Evolutionary conservation across 306 rosid species (phyloP).

Genomic region (Macrotyloma uniflorum): DNA sequence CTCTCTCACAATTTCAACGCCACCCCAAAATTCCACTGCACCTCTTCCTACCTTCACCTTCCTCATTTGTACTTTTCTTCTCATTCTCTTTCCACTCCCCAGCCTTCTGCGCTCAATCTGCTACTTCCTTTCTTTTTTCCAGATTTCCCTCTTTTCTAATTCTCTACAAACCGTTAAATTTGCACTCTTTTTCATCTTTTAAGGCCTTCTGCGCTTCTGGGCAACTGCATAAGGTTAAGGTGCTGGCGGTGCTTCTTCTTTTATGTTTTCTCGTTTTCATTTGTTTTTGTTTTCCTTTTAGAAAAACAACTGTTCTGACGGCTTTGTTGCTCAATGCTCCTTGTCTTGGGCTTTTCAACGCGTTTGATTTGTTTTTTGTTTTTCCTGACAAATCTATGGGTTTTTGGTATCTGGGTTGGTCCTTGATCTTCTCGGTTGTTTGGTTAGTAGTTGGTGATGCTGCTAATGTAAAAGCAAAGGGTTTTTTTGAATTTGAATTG

Average conservation of each 20-base stretch:
- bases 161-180: slow-evolving; percentile 28
- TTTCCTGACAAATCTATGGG: not conserved
- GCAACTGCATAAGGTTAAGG: slow-evolving; percentile 2
- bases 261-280: not conserved
- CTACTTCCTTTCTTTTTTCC: not conserved
- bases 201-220: slow-evolving; percentile 31
- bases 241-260: not conserved
- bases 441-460: slow-evolving; percentile 28
- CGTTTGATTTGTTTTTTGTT: not conserved
- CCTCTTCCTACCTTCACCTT: slow-evolving; percentile 6
- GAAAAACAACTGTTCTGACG: not conserved
- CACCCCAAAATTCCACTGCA: slow-evolving; percentile 19
- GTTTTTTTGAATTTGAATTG: slow-evolving; percentile 13
- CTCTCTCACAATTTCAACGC: slow-evolving; percentile 15
- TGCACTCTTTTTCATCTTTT: not conserved
- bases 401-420: slow-evolving; percentile 6
- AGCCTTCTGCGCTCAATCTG: slow-evolving; percentile 13
- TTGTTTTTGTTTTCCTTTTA: not conserved
- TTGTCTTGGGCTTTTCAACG: not conserved
- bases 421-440: slow-evolving; percentile 31
- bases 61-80: not conserved
- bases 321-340: not conserved
- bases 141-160: not conserved
- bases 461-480: not conserved
- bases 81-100: not conserved